phyloP scores from a whole-genome alignment of 768 basidiomycete genomes.

The Termitomyces sp. region DNA sequence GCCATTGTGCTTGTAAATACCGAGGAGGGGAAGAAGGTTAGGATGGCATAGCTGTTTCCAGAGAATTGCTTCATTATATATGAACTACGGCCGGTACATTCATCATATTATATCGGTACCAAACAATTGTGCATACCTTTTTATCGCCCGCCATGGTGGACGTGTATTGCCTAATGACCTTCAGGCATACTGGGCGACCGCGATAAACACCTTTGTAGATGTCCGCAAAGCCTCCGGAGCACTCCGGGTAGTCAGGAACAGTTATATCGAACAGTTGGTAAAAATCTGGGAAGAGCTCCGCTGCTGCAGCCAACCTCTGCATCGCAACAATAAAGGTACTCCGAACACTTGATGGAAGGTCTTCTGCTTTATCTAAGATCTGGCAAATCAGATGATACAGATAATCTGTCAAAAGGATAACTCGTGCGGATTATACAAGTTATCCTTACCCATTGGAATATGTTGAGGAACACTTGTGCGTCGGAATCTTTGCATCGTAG shows the following conservation, averaged over 20 bases:
- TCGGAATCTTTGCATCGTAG: background rate
- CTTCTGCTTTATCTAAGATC: background rate
- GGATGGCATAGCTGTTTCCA: background rate
- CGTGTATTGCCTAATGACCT: background rate
- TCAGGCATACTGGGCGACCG: background rate
- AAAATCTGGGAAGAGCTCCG: background rate
- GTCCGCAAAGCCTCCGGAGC: background rate
- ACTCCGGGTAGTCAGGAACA: background rate
- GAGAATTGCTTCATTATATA: background rate
- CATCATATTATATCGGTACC: background rate
- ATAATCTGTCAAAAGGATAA: background rate
- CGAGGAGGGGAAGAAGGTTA: constrained; percentile 3
- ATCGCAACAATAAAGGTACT: background rate
- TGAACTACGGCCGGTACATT: background rate
- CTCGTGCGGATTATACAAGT: too few species aligned
- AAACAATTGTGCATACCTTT: background rate
- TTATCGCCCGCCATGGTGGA: background rate
- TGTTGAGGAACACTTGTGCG: background rate
- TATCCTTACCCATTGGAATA: background rate
- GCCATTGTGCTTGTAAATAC: background rate
- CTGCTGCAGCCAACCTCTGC: background rate
- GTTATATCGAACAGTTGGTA: background rate
- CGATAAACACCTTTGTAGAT: background rate
- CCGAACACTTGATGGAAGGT: background rate
- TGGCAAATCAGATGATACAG: background rate